These are phyloP conservation scores for Apiotrichum laibachii DNA, from an alignment of 1,284 basidiomycete genomes.

Conservation along the genomic window DNA sequence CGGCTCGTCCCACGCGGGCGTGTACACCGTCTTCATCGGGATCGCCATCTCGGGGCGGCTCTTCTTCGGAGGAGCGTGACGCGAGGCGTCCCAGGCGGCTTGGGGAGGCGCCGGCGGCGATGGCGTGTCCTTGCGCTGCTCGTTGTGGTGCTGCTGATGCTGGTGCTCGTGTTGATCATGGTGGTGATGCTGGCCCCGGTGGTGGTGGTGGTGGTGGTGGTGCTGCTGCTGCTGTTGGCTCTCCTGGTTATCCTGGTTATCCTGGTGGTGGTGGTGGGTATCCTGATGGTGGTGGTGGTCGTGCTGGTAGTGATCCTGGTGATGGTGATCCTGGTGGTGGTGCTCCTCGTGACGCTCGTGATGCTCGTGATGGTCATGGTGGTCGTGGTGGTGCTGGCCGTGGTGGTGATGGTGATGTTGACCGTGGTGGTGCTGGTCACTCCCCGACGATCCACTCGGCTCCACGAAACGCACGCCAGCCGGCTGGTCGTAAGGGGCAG, in stretches of 20 bases:
- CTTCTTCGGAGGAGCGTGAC: conserved; percentile 51
- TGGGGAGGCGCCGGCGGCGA: conserved; percentile 7
- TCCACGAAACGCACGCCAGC: neutral
- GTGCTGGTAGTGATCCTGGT: neutral
- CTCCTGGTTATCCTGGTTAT: neutral
- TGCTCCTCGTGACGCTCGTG: neutral
- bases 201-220: neutral
- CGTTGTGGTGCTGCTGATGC: conserved; percentile 15
- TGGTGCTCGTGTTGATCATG: neutral
- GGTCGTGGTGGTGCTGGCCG: too few relatives aligned
- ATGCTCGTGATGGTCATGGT: neutral
- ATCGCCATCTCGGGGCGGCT: conserved; percentile 53
- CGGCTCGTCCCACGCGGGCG: conserved; percentile 56
- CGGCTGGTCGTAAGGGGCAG: neutral
- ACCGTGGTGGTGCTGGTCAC: too few relatives aligned
- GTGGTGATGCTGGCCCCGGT: too few relatives aligned
- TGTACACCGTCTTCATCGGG: conserved; percentile 51
- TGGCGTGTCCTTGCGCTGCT: conserved; percentile 13
- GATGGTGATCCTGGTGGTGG: neutral
- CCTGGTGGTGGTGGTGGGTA: neutral
- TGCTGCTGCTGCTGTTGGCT: neutral
- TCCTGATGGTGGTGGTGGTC: neutral
- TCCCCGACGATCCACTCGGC: too few relatives aligned
- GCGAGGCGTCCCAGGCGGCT: conserved; percentile 53
- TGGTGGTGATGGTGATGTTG: too few relatives aligned